Evolutionary conservation across 169 alveolate genomes (phyloP).

Genomic region (Prorocentrum cordatum): DNA sequence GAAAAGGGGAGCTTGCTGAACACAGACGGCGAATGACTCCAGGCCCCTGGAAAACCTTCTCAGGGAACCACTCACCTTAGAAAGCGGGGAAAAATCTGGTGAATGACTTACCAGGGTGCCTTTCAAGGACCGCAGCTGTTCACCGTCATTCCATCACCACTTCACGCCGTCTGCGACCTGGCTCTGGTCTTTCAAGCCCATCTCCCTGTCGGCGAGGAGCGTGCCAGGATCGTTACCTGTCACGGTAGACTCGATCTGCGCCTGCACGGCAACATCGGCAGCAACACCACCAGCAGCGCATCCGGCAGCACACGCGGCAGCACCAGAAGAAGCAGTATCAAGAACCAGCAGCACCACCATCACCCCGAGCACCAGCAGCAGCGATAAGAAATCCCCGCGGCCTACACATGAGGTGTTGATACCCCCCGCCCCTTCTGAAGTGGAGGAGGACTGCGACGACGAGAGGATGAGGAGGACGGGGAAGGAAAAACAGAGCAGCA

Average conservation of each 20-base stretch:
- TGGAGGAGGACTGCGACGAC: too few relatives aligned
- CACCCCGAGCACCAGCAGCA: too few relatives aligned
- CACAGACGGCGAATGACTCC: background rate
- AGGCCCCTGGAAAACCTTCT: background rate
- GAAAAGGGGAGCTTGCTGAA: background rate
- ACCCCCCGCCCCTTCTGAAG: too few relatives aligned
- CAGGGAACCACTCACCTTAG: background rate
- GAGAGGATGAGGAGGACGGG: too few relatives aligned
- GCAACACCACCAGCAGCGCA: too few relatives aligned
- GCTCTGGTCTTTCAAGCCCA: background rate
- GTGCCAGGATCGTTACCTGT: background rate
- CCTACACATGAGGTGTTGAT: too few relatives aligned
- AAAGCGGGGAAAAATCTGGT: background rate
- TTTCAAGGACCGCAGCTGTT: background rate
- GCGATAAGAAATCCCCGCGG: too few relatives aligned
- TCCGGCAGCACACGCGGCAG: too few relatives aligned
- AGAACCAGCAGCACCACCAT: too few relatives aligned
- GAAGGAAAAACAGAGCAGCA: too few relatives aligned
- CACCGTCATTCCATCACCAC: background rate
- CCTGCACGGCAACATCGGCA: background rate
- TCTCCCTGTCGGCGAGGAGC: background rate
- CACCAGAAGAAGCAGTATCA: too few relatives aligned
- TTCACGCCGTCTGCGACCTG: background rate
- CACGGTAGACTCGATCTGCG: background rate
- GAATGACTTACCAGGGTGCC: background rate